Base-by-base conservation (phyloP, 2,329 filamentous ascomycete genomes). In the Aspergillus phoenicis region DNA sequence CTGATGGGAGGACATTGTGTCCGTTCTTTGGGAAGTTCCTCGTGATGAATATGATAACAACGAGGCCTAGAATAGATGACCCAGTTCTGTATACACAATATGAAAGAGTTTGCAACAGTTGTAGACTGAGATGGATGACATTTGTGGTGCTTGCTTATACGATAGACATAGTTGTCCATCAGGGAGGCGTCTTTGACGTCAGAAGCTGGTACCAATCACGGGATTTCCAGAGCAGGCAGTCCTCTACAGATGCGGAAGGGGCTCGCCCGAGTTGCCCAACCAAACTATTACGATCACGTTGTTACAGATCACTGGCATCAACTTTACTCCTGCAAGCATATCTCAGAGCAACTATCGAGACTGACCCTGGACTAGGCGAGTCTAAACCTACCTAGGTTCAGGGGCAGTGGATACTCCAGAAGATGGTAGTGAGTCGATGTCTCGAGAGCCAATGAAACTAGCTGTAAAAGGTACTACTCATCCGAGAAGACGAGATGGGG, bases 1-100 rank as follows among this genome's bases (percentile, higher is more conserved):
- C 33, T 55, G 54, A 49, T 22, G 52, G 11, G 61, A 55, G 57
- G 58, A 22, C 61, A 63, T 63, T 13, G 24, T 52, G 36, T 10
- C n/a, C 3, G 11, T 10, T 45, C 5, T 45, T 15, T 7, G 13
- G 17, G 13, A 11, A 24, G 3, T 5, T 13, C 4, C 41, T 8
- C 17, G 22, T 8, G 41, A 24, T 45, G 2, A n/a, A 7, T 6
- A 1, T 3, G 41, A 10, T 24, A 20, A 45, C 13, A 45, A 22
- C 1, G 11, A 24, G 20, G 20, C 13, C 5, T 0, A 6, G 33
- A 36, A 36, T 36, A 4, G 33, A 15, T 36, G 0, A 6, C 11
- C 33, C 11, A 36, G 33, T 3, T 36, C 33, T 13, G 33, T 15
- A 36, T 36, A 15, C 33, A 36, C 11, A 13, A 36, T 11, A 36